Evolutionary conservation across 768 basidiomycete species (phyloP).

Genomic region (Hygrocybe punicea): DNA sequence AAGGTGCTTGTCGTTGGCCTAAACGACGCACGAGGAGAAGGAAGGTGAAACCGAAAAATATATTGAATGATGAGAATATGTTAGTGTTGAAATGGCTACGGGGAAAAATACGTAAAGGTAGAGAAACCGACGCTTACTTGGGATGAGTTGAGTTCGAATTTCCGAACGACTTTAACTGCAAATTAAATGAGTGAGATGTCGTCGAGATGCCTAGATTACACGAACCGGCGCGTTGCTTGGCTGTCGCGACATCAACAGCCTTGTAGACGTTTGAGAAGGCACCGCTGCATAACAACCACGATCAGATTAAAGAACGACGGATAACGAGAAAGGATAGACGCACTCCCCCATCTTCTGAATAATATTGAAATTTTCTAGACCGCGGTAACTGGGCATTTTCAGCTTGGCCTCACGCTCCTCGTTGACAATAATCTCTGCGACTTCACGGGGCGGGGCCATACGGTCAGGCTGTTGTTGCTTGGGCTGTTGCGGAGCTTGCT

Average conservation of each 20-base stretch:
- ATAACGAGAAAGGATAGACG: slow-evolving; percentile 35
- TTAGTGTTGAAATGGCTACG: slow-evolving; percentile 14
- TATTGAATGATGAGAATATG: slow-evolving; percentile 15
- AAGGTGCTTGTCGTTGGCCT: slow-evolving; percentile 92
- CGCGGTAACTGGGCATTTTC: slow-evolving; percentile 83
- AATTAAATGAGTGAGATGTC: slow-evolving; percentile 20
- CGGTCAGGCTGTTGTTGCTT: slow-evolving; percentile 17
- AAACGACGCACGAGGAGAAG: slow-evolving; percentile 20
- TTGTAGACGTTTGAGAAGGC: slow-evolving; percentile 99
- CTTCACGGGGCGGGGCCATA: slow-evolving; percentile 34
- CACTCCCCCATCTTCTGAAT: slow-evolving; percentile 92
- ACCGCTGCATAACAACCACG: slow-evolving; percentile 48
- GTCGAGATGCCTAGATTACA: slow-evolving; percentile 17
- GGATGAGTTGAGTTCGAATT: slow-evolving; percentile 83
- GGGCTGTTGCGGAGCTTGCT: slow-evolving; percentile 16
- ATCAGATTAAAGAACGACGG: slow-evolving; percentile 18
- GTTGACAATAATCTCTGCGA: slow-evolving; percentile 66
- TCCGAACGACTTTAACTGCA: slow-evolving; percentile 90
- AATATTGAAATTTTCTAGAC: slow-evolving; percentile 75
- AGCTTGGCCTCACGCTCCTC: slow-evolving; percentile 70
- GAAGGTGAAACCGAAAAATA: slow-evolving; percentile 12
- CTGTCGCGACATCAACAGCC: slow-evolving; percentile 71
- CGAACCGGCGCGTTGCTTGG: slow-evolving; percentile 79
- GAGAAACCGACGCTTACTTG: slow-evolving; percentile 62
- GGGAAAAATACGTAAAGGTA: slow-evolving; percentile 22